Base-by-base conservation (phyloP, 495 filamentous ascomycete species). In the Penicillium longicatenatum region DNA sequence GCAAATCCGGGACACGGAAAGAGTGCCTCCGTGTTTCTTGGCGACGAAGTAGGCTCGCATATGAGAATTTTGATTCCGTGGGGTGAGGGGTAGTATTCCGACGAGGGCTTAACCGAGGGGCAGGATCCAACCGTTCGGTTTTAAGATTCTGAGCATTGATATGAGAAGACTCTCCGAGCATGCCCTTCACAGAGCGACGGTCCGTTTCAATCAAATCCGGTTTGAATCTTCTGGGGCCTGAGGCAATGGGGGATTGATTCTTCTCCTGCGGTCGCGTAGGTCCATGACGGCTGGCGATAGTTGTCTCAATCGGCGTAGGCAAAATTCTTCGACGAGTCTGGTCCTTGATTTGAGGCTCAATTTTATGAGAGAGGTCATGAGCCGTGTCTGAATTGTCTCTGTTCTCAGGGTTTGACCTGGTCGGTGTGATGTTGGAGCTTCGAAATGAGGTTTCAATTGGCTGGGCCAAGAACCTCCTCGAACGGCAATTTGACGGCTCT, bases 391-490 rank as follows among this genome's bases (percentile, higher is more conserved):
- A 24, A 29, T 19, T 52, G 20, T 61, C 47, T 57, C 30, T 37
- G 14, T 17, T 39, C 12, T 26, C 52, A 22, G 6, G n/a, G 20
- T 8, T 45, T 16, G 43, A 41, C 33, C 17, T 57, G 55, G 43
- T 47, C 50, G 52, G 76, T 82, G 70, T 16, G 75, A 79, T 12
- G 73, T 78, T 58, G 78, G 81, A 81, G 12, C 79, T 79, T 52
- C 85, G 77, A 17, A 83, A 79, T 9, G 82, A 79, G n/a, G 84
- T 89, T 67, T 90, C 87, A 46, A 89, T 81, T 6, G 87, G 79
- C 62, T 91, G 82, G 2, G 86, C 85, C 7, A 82, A 74, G 60
- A 90, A 71, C 46, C 52, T 65, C 26, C 67, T 60, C 21, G 63
- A 58, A 8, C 21, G 43, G 12, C 26, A 31, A 1, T 33, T 42